Evolutionary conservation across 805 yeast species (phyloP).

Genomic region (Lachancea nothofagi): DNA sequence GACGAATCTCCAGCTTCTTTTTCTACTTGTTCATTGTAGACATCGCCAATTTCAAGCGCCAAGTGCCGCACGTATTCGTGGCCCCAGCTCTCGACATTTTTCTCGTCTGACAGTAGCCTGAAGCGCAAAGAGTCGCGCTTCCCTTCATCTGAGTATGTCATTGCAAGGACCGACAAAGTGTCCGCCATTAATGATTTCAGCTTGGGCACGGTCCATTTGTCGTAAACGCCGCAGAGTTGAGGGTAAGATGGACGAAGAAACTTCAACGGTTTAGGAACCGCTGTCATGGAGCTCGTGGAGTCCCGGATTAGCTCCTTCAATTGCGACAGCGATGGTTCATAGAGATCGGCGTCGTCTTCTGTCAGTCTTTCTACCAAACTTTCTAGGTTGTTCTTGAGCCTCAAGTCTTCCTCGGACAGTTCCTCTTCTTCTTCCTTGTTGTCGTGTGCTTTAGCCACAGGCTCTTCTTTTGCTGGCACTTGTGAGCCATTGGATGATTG

Average conservation of each 20-base stretch:
- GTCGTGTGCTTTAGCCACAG: constrained; percentile 19
- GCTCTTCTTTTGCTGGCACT: constrained; percentile 13
- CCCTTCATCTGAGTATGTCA: constrained; percentile 85
- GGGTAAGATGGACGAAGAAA: constrained; percentile 86
- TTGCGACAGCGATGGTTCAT: constrained; percentile 56
- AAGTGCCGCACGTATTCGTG: constrained; percentile 96
- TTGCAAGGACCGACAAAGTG: constrained; percentile 84
- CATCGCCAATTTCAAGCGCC: constrained; percentile 91
- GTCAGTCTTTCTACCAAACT: constrained; percentile 73
- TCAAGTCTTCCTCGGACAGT: constrained; percentile 87
- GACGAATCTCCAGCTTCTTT: constrained; percentile 28
- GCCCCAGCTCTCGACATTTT: constrained; percentile 83
- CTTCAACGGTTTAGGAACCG: constrained; percentile 97
- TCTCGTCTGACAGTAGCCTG: constrained; percentile 57
- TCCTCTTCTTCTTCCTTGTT: constrained; percentile 58
- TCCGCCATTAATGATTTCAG: constrained; percentile 69
- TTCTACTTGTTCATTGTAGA: constrained; percentile 52
- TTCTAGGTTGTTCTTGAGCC: constrained; percentile 81
- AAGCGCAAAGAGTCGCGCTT: constrained; percentile 74
- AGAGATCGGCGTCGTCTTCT: constrained; percentile 44
- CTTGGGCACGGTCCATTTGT: constrained; percentile 51
- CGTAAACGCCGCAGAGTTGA: constrained; percentile 57
- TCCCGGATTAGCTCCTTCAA: constrained; percentile 78
- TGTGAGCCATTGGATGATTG: constrained; percentile 10
- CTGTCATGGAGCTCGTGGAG: constrained; percentile 97